A percentile compares a stretch with the other conserved stretches of the same genome.
Evolutionary conservation across 768 basidiomycete genomes (phyloP).

Genomic region (Suillus luteus): DNA sequence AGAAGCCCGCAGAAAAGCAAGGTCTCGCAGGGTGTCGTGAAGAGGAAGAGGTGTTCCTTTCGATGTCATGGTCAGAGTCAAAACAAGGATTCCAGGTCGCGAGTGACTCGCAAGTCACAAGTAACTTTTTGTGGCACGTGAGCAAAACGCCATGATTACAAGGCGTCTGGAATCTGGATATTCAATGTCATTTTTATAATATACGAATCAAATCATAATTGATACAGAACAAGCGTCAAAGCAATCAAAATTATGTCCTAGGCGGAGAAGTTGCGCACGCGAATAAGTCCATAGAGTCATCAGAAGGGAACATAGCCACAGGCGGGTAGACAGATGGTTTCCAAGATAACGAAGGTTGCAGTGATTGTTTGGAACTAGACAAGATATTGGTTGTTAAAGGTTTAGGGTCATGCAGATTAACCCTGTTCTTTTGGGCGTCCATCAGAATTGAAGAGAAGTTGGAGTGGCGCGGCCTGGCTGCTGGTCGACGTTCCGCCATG

Average conservation of each 20-base stretch:
- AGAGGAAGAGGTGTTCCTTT: slow-evolving; percentile 55
- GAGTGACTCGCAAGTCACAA: no score
- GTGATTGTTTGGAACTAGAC: slow-evolving; percentile 14
- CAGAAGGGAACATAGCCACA: slow-evolving; percentile 36
- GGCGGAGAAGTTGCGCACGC: slow-evolving; percentile 37
- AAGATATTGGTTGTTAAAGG: slow-evolving; percentile 12
- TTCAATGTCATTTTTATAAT: slow-evolving; percentile 4
- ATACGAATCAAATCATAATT: slow-evolving; percentile 11
- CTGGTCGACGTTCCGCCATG: slow-evolving; percentile 13
- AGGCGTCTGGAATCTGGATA: slow-evolving; percentile 5
- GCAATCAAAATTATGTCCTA: slow-evolving; percentile 18
- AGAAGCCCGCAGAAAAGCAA: slow-evolving; percentile 68
- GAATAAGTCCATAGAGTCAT: slow-evolving; percentile 55
- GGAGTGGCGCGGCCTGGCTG: slow-evolving; percentile 23
- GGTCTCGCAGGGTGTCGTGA: slow-evolving; percentile 64
- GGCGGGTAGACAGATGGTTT: slow-evolving; percentile 11
- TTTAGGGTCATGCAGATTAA: slow-evolving; percentile 32
- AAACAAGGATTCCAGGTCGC: background rate
- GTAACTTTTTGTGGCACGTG: background rate
- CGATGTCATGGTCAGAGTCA: slow-evolving; percentile 23
- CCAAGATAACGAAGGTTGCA: slow-evolving; percentile 13
- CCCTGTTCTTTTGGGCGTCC: slow-evolving; percentile 40
- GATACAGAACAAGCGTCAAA: slow-evolving; percentile 22
- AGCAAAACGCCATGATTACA: slow-evolving; percentile 4
- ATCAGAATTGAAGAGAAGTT: slow-evolving; percentile 43